Evolutionary conservation across 2,329 filamentous ascomycete genomes (phyloP).

Genomic region (Ophiocordyceps unilateralis): DNA sequence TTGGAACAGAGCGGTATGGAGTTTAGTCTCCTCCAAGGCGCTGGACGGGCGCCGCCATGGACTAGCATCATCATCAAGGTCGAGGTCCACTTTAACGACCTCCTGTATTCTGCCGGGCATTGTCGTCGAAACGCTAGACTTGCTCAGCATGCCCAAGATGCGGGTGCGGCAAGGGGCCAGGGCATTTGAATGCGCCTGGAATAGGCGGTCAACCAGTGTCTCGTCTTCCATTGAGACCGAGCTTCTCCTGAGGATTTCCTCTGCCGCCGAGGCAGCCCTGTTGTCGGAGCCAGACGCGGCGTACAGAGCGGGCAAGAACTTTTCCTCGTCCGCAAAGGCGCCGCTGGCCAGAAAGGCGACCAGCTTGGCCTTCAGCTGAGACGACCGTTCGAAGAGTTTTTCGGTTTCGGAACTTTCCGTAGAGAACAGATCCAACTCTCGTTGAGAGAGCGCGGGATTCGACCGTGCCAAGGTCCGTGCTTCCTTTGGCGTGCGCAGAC

Average conservation of each 20-base stretch:
- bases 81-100: slow-evolving; percentile 52
- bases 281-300: slow-evolving; percentile 72
- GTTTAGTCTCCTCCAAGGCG: slow-evolving; percentile 59
- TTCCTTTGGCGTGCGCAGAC: slow-evolving; percentile 14
- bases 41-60: slow-evolving; percentile 20
- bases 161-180: slow-evolving; percentile 60
- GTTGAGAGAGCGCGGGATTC: slow-evolving; percentile 15
- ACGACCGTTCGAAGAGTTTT: slow-evolving; percentile 26
- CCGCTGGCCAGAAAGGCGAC: slow-evolving; percentile 65
- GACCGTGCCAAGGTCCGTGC: slow-evolving; percentile 12
- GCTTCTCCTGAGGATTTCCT: slow-evolving; percentile 74
- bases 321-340: slow-evolving; percentile 67
- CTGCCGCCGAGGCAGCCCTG: slow-evolving; percentile 65
- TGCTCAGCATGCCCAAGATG: slow-evolving; percentile 59
- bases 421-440: slow-evolving; percentile 14
- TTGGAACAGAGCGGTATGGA: slow-evolving; percentile 67
- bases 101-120: slow-evolving; percentile 50
- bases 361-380: slow-evolving; percentile 35
- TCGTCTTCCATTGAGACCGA: slow-evolving; percentile 56
- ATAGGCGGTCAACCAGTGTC: slow-evolving; percentile 45
- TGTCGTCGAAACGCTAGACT: slow-evolving; percentile 55
- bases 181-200: slow-evolving; percentile 54
- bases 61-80: slow-evolving; percentile 8
- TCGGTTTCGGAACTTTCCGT: slow-evolving; percentile 39
- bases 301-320: slow-evolving; percentile 69